These are phyloP conservation scores for Beauveria rudraprayagi DNA, from an alignment of 2,329 filamentous ascomycete genomes.

Conservation along the genomic window DNA sequence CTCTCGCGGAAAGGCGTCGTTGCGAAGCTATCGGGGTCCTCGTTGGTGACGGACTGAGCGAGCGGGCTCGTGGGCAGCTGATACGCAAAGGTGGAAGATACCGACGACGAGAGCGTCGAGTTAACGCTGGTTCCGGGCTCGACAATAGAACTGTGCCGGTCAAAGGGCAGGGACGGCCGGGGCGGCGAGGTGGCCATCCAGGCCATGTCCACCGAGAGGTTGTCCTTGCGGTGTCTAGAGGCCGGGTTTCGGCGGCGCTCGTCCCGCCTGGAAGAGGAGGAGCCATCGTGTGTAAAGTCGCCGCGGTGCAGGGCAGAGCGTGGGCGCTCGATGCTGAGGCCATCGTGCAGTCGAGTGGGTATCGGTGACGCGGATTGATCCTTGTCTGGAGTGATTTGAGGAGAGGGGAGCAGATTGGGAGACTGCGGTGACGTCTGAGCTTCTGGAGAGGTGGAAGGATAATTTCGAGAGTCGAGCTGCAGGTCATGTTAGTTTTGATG, in stretches of 20 bases:
- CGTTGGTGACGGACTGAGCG: conserved; percentile 79
- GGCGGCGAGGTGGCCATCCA: conserved; percentile 53
- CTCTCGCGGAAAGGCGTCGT: conserved; percentile 44
- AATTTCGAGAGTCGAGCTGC: conserved; percentile 32
- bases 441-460: conserved; percentile 18
- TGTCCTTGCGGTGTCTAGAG: conserved; percentile 14
- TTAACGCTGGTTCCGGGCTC: conserved; percentile 29
- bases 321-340: conserved; percentile 68
- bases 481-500: conserved; percentile 8
- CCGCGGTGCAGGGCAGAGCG: conserved; percentile 66
- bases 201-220: conserved; percentile 18
- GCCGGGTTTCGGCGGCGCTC: conserved; percentile 13
- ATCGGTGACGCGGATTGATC: conserved; percentile 19
- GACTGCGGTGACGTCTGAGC: conserved; percentile 27
- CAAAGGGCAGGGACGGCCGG: conserved; percentile 38
- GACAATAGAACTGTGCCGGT: conserved; percentile 24
- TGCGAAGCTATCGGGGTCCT: conserved; percentile 52
- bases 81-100: conserved; percentile 73
- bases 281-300: conserved; percentile 47
- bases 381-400: conserved; percentile 41
- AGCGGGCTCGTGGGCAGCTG: conserved; percentile 87
- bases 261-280: conserved; percentile 11
- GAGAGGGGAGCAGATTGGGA: conserved; percentile 35
- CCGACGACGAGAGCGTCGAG: conserved; percentile 56
- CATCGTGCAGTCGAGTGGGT: conserved; percentile 41